Conservation (phyloP, 1,284 basidiomycete genomes). For the Porodaedalea pini region DNA sequence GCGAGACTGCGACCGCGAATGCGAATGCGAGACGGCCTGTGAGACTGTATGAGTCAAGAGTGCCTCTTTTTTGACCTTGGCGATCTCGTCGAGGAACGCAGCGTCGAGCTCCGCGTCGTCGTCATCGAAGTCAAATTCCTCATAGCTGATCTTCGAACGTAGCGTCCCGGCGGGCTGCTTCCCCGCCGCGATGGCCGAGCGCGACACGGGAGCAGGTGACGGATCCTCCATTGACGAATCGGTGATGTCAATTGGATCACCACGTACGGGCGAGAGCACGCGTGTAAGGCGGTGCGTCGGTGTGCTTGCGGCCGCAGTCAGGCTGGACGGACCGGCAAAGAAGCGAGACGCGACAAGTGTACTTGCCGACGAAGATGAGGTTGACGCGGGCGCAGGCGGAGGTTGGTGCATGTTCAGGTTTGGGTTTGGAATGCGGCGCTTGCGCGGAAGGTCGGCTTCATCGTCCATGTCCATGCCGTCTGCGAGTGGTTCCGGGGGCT, state of each 20-base stretch:
- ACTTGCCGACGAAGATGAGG: constrained; percentile 3
- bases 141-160: constrained; percentile 22
- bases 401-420: neutral
- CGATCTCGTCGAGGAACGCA: constrained; percentile 35
- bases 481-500: constrained; percentile 24
- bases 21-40: neutral
- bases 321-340: constrained; percentile 12
- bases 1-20: neutral
- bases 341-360: constrained; percentile 18
- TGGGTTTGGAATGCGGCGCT: constrained; percentile 5
- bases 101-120: constrained; percentile 32
- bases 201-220: constrained; percentile 25
- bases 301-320: constrained; percentile 6
- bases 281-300: constrained; percentile 3
- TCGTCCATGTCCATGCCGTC: constrained; percentile 25
- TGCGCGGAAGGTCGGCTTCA: constrained; percentile 12
- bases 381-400: neutral
- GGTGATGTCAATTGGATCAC: constrained; percentile 16
- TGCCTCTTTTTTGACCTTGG: constrained; percentile 32
- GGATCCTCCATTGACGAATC: constrained; percentile 19
- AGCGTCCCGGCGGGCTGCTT: constrained; percentile 29
- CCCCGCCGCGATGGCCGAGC: constrained; percentile 1
- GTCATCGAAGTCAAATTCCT: constrained; percentile 32
- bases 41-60: no score
- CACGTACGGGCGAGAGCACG: constrained; percentile 18